These are phyloP conservation scores for Yarrowia sp. DNA, from an alignment of 805 yeast genomes.

Conservation along the genomic window DNA sequence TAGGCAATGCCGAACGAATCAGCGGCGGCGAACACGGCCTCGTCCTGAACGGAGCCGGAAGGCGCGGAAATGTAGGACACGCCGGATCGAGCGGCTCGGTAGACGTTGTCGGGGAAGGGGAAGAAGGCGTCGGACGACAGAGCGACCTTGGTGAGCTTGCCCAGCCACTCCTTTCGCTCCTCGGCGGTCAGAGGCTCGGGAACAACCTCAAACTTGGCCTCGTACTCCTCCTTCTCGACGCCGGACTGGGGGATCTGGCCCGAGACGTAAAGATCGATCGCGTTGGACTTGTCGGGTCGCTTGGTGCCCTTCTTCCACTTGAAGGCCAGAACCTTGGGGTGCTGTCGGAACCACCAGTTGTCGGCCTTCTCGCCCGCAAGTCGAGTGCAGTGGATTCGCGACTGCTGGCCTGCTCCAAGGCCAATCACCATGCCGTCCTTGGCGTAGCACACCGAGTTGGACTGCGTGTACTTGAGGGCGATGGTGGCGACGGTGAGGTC, in stretches of 20 bases:
- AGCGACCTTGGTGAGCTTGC: slow-evolving; percentile 79
- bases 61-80: slow-evolving; percentile 97
- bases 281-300: slow-evolving; percentile 98
- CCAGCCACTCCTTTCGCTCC: slow-evolving; percentile 87
- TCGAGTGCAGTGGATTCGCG: slow-evolving; percentile 98
- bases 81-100: slow-evolving; percentile 96
- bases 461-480: slow-evolving; percentile 95
- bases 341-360: slow-evolving; percentile 99
- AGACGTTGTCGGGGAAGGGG: slow-evolving; percentile 99
- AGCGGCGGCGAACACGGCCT: slow-evolving; percentile 93
- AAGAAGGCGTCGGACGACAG: slow-evolving; percentile 97
- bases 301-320: slow-evolving; percentile 98
- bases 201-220: slow-evolving; percentile 75
- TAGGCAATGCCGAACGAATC: slow-evolving; percentile 86
- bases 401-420: slow-evolving; percentile 99
- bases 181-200: slow-evolving; percentile 79
- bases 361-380: slow-evolving; percentile 99
- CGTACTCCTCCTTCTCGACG: slow-evolving; percentile 91
- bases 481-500: slow-evolving; percentile 97
- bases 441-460: slow-evolving; percentile 97
- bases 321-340: slow-evolving; percentile 87
- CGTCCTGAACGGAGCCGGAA: slow-evolving; percentile 96
- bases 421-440: slow-evolving; percentile 99
- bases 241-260: slow-evolving; percentile 86
- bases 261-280: slow-evolving; percentile 90